Conservation (phyloP, 2,329 filamentous ascomycete species). For the Tolypocladium inflatum region DNA sequence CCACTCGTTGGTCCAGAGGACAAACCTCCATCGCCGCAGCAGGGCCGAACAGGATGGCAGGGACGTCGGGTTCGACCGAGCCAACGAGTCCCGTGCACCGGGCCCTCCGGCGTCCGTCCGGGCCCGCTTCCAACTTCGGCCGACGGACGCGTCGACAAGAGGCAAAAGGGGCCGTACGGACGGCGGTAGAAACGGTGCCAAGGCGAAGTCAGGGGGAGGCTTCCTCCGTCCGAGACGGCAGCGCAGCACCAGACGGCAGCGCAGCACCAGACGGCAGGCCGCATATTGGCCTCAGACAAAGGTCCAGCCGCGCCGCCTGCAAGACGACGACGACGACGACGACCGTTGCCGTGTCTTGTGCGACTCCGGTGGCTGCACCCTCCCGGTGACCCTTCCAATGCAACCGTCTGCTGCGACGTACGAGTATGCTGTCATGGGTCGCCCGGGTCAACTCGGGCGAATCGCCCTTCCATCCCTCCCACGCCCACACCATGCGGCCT, state of each 20-base stretch:
- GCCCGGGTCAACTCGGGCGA: not conserved
- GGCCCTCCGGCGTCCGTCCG: not conserved
- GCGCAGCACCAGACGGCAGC: no score
- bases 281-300: not conserved
- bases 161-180: not conserved
- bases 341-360: not conserved
- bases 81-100: not conserved
- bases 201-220: not conserved
- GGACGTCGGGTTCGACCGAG: not conserved
- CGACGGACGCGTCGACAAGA: not conserved
- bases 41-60: not conserved
- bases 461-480: not conserved
- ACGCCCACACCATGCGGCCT: not conserved
- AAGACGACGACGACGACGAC: not conserved
- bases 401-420: not conserved
- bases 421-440: no score
- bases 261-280: not conserved
- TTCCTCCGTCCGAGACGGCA: not conserved
- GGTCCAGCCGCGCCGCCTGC: not conserved
- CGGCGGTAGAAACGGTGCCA: not conserved
- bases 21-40: not conserved
- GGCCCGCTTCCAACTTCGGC: not conserved
- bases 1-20: not conserved
- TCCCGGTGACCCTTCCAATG: not conserved
- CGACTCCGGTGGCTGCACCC: not conserved